A percentile compares a stretch with the other conserved stretches of the same genome.
Conservation (phyloP, 345 rosid species). For the Bruguiera gymnorhiza region DNA sequence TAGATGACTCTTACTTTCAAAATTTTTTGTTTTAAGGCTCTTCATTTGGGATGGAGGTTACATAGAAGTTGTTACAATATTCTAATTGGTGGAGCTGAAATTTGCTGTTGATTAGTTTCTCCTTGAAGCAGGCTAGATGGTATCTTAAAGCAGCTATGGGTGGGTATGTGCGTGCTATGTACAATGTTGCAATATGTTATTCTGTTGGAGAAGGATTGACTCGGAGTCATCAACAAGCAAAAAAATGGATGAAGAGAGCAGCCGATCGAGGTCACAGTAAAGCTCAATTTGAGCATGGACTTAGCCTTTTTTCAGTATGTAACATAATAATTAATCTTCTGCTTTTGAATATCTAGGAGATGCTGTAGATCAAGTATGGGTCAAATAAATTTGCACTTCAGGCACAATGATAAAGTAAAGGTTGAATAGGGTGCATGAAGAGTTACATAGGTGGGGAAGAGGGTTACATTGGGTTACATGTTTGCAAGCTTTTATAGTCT, state of each 20-base stretch:
- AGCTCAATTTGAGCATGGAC: conserved; percentile 92
- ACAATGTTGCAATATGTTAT: conserved; percentile 71
- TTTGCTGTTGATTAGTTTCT: background rate
- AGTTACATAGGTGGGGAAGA: background rate
- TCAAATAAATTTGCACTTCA: background rate
- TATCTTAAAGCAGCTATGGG: conserved; percentile 82
- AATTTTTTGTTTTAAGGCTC: too few species aligned
- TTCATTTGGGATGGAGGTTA: too few species aligned
- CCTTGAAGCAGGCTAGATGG: conserved; percentile 57
- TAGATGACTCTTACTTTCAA: too few species aligned
- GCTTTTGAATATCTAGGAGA: background rate
- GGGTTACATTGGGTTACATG: background rate
- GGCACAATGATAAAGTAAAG: background rate
- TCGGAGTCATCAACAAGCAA: conserved; percentile 48
- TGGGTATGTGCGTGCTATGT: conserved; percentile 89
- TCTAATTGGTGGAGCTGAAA: background rate
- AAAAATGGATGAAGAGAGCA: conserved; percentile 93
- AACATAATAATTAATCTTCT: background rate
- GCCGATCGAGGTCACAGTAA: conserved; percentile 83
- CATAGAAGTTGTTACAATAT: background rate
- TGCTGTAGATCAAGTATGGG: background rate
- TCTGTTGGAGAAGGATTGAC: conserved; percentile 75
- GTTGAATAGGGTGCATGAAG: too few species aligned
- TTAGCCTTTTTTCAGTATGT: conserved; percentile 70
- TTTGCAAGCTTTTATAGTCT: too few species aligned